A percentile compares a stretch with the other conserved stretches of the same genome.
phyloP scores from a whole-genome alignment of 306 rosid species.

The Acacia melanoxylon region DNA sequence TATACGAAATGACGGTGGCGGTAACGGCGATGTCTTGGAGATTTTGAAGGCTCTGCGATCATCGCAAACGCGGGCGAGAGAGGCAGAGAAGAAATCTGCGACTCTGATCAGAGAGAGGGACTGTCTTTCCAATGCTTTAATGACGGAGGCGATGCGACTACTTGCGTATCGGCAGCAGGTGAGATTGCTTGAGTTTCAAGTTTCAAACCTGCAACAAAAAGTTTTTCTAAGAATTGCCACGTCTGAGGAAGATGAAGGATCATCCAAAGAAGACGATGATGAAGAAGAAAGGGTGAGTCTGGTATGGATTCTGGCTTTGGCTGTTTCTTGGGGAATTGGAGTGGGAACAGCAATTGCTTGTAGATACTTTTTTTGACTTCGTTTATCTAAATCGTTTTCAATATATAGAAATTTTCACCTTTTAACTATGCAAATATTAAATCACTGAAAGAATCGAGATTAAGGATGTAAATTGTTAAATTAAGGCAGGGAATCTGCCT shows the following conservation, averaged over 20 bases:
- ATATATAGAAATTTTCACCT: not conserved
- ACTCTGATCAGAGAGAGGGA: constrained; percentile 57
- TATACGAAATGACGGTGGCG: constrained; percentile 1
- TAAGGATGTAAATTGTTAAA: not conserved
- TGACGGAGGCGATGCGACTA: constrained; percentile 58
- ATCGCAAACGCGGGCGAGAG: constrained; percentile 82
- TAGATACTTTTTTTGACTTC: constrained; percentile 31
- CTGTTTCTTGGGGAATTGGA: constrained; percentile 71
- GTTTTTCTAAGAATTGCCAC: not conserved
- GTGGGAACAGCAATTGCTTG: constrained; percentile 60
- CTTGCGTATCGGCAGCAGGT: constrained; percentile 64
- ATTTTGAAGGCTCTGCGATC: constrained; percentile 74
- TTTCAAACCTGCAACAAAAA: constrained; percentile 39
- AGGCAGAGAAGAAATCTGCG: constrained; percentile 65
- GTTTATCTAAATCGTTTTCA: not conserved
- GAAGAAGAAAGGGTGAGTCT: constrained; percentile 36
- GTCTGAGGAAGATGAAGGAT: constrained; percentile 5
- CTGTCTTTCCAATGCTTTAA: constrained; percentile 46
- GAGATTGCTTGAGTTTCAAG: constrained; percentile 75
- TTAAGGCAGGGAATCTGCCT: not conserved
- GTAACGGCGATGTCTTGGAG: constrained; percentile 47
- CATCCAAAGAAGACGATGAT: constrained; percentile 16
- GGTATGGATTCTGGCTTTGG: constrained; percentile 59
- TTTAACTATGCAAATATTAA: not conserved
- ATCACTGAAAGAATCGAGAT: not conserved